Base-by-base conservation (phyloP, 2,329 filamentous ascomycete species). In the Neopestalotiopsis clavispora region DNA sequence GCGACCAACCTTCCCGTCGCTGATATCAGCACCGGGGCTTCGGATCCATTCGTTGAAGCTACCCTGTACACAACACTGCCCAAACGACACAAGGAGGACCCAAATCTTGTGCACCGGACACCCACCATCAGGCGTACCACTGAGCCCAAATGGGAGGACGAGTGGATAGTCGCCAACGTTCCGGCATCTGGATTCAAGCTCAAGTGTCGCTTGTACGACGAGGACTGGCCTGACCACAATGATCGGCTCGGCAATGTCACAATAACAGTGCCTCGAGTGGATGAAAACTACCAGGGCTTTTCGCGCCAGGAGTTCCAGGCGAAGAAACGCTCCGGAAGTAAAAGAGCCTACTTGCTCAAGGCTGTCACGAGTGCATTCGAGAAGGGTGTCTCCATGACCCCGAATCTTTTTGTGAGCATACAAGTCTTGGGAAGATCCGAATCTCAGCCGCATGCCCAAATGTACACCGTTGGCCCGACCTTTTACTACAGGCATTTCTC, bases 121-220 rank as follows among this genome's bases (percentile, higher is more conserved):
- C 89, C 86, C 0, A 98, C 95, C 0, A 81, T 95, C 42, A 89
- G 92, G 68, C 88, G 87, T 72, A 91, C 87, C 56, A 91, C 89
- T 1, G 88, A 95, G 74, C 95, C 95, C 0, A 85, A 84, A 62
- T 98, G 95, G 95, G 87, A 97, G 62, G 89, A 91, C 49, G 88
- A 94, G 70, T 98, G 95, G 95, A 86, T 94, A 28, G 91, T 98
- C 30, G 94, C 93, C 70, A 97, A 97, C 73, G 87, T 98, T 1
- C 95, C 95, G 0, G 84, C 90, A 0, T 89, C 87, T 0, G 95
- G 95, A 4, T 97, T 97, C 81, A 87, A 86, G 68, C 86, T 98
- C 73, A 97, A 97, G 78, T 94, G 93, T 70, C 88, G 93, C 66
- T 81, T 98, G 20, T 97, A 95, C 80, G 95, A 98, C 76, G 95